phyloP scores from a whole-genome alignment of 2,329 filamentous ascomycete species.

The Alternaria longipes region DNA sequence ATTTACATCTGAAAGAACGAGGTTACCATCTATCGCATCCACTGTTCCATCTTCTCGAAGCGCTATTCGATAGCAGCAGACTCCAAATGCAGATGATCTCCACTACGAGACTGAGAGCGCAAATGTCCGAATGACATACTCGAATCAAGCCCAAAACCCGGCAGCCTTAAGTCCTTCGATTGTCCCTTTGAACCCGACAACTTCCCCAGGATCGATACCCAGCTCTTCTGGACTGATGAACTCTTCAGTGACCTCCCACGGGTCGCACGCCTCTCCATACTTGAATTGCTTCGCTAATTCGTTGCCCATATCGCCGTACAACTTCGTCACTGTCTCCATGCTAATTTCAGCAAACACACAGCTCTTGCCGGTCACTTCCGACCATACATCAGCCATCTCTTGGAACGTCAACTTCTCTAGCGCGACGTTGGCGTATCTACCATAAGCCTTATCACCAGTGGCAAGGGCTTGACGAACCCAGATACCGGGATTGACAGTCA shows the following conservation, averaged over 20 bases:
- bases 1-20: constrained; percentile 36
- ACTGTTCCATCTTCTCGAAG: accelerated
- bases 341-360: constrained; percentile 35
- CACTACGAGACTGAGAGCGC: no score
- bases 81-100: no score
- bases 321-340: constrained; percentile 15
- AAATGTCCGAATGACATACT: no score
- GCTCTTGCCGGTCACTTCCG: constrained; percentile 40
- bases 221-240: constrained; percentile 37
- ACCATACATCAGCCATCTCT: constrained; percentile 38
- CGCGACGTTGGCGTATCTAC: constrained; percentile 39
- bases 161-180: constrained; percentile 22
- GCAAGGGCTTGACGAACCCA: constrained; percentile 42
- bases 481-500: constrained; percentile 39
- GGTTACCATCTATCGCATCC: no score
- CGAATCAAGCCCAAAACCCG: constrained; percentile 9
- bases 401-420: constrained; percentile 39
- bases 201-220: constrained; percentile 35
- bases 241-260: constrained; percentile 34
- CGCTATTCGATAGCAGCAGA: no score
- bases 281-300: constrained; percentile 40
- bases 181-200: constrained; percentile 33
- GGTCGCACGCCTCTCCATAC: constrained; percentile 39
- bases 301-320: constrained; percentile 33
- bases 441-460: constrained; percentile 25